Evolutionary conservation across 2,329 filamentous ascomycete species (phyloP), one percentile per base, ranked within the genome.

Genomic region (Ophiostoma tasmaniense): DNA sequence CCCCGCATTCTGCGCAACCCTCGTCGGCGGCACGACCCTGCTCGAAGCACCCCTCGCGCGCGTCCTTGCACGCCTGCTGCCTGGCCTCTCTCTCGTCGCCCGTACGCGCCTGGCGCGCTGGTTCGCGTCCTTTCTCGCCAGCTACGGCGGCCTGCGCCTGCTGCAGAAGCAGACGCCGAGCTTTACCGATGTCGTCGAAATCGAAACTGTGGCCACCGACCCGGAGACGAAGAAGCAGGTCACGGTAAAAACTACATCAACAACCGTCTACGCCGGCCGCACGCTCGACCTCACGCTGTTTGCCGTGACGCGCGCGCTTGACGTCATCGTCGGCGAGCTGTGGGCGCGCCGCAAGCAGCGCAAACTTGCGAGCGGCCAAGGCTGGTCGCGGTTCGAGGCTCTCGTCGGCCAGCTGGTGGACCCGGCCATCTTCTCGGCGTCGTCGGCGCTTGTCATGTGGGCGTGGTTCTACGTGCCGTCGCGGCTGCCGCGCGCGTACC

Each of bases 231-330:
- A 17, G 30, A 2, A 61, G 13, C 55, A 28, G 22, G 20, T 30
- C 25, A 61, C 17, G 25, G 25, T 61, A 3, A 25, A 30, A 3
- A 33, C 30, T 37, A 62, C 62, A 28, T 30, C 64, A 42, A 66
- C 45, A 4, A 67, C 67, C 20, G 33, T 68, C 33, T 75, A 78
- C 71, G 90, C 89, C 13, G 92, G 92, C 62, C 87, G 89, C 73
- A 94, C 92, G 1, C 83, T 96, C 71, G 92, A 96, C 76, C 81
- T 96, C 39, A 94, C 91, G 0, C 81, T 96, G n/a, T 94, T 95
- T 75, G 87, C 90, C 13, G 81, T 86, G 64, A 88, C 87, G 13
- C 84, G 91, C 73, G 92, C 92, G 62, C 75, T 90, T 13, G 91
- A 95, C 77, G 85, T 92, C 5, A 73, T 92, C 10, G 80, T 90